Base-by-base conservation (phyloP, 352 stramenopile genomes). In the Phytophthora aleatoria region DNA sequence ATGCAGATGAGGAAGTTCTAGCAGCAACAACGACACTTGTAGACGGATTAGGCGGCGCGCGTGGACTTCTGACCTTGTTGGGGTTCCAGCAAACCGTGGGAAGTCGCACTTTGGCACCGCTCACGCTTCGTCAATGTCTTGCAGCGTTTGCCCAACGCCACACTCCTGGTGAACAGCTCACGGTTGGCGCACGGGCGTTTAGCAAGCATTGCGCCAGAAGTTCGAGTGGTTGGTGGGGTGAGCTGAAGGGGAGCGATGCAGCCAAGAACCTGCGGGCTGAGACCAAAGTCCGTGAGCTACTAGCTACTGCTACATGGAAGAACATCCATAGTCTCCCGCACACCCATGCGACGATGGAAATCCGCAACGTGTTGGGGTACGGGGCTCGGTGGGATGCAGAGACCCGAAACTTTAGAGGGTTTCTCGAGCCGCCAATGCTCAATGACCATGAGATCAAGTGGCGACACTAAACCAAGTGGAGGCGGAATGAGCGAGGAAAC, bases 291-390 rank as follows among this genome's bases (percentile, higher is more conserved):
- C 50, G 65, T 2, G 51, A 82, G 26, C 64, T 96, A 6, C 43
- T 96, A 43, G 77, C 79, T n/a, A 50, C 45, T 16, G 73, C 67
- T 0, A 82, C 83, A 20, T 96, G 84, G 87, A 92, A 92, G 50
- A 94, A 96, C 64, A 69, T 92, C 5, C 87, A 96, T 62, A 82
- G 77, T 38, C 76, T 96, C 0, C 85, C 87, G 35, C 69, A 94
- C 45, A 71, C 67, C 11, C 71, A 91, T 39, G 76, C 76, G 56
- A 90, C 83, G 41, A 82, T 93, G 58, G 87, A 96, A 65, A 61
- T 93, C 6, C 81, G 85, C 59, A 82, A 89, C 51, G 68, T 72
- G 2, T 66, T 81, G 6, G 87, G 87, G 28, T 96, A 92, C 39
- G 85, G 85, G 9, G 83, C 81, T 10, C 79, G 87, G 58, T 96